phyloP scores from a whole-genome alignment of 164 flowering plant genomes.

The Piper betle region DNA sequence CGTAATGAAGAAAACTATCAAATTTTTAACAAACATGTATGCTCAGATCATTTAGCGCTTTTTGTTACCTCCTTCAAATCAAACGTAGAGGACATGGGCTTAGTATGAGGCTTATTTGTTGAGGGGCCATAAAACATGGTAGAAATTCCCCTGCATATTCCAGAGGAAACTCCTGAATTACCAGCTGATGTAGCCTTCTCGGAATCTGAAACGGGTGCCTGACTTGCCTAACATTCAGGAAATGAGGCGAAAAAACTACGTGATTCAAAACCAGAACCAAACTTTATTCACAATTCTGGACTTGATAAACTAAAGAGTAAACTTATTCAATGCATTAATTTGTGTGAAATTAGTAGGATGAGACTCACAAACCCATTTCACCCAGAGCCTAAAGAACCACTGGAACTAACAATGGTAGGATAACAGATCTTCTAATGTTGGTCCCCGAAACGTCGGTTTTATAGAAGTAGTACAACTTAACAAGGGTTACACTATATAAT shows the following conservation, averaged over 20 bases:
- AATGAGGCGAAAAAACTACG: neutral
- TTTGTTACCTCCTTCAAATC: constrained; percentile 65
- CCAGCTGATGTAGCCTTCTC: constrained; percentile 60
- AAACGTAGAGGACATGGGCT: constrained; percentile 50
- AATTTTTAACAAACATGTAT: neutral
- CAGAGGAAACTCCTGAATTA: constrained; percentile 34
- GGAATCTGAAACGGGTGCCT: constrained; percentile 35
- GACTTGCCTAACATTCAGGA: constrained; percentile 32
- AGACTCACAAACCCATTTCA: too few species aligned
- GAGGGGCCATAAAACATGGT: constrained; percentile 65
- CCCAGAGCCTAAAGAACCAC: neutral
- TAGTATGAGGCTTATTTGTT: constrained; percentile 28
- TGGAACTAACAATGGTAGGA: too few species aligned
- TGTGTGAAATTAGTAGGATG: neutral
- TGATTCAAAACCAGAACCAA: too few species aligned
- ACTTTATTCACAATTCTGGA: too few species aligned
- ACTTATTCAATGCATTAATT: too few species aligned
- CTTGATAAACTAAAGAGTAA: too few species aligned
- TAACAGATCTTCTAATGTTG: too few species aligned
- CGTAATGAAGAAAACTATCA: neutral
- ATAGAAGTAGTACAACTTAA: too few species aligned
- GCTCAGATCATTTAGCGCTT: neutral
- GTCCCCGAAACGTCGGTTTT: too few species aligned
- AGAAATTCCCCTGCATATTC: constrained; percentile 71
- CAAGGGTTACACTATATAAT: too few species aligned